These are phyloP conservation scores for Fusarium bulbicola DNA, from an alignment of 2,329 filamentous ascomycete genomes.

Conservation along the genomic window DNA sequence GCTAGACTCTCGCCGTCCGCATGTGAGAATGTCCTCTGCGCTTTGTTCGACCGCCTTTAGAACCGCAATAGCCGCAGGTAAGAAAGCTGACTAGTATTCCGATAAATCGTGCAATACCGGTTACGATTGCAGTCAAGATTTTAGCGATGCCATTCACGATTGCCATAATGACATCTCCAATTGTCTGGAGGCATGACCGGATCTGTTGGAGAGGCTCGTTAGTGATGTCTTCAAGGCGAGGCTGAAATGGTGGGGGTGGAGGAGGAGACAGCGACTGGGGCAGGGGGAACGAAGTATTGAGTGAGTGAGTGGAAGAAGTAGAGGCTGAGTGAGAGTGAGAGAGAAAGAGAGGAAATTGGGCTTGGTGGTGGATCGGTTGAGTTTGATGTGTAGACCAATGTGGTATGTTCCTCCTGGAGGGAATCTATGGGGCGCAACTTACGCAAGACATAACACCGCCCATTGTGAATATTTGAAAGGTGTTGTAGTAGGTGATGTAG, in stretches of 20 bases:
- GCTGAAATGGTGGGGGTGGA: not conserved
- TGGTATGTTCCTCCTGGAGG: not conserved
- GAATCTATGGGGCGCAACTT: slow-evolving; percentile 54
- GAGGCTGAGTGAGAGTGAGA: not conserved
- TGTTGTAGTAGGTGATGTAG: slow-evolving; percentile 8
- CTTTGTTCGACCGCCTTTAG: slow-evolving; percentile 24
- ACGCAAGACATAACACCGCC: slow-evolving; percentile 86
- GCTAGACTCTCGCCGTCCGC: slow-evolving; percentile 27
- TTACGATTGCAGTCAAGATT: no score
- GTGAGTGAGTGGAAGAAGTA: not conserved
- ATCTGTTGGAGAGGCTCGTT: slow-evolving; percentile 55
- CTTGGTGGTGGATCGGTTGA: not conserved
- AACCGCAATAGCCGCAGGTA: slow-evolving; percentile 55
- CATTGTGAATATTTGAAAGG: slow-evolving; percentile 59
- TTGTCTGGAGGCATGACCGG: slow-evolving; percentile 66
- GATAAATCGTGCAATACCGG: no score
- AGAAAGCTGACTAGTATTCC: no score
- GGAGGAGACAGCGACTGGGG: no score
- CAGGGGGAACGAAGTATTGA: not conserved
- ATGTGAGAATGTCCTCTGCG: slow-evolving; percentile 23
- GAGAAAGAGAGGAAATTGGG: no score
- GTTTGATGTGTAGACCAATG: not conserved
- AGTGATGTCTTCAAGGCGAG: not conserved
- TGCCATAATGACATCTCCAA: slow-evolving; percentile 73
- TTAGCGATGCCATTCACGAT: slow-evolving; percentile 46